phyloP scores from a whole-genome alignment of 176 grass and related monocot genomes.

The Leersia perrieri region DNA sequence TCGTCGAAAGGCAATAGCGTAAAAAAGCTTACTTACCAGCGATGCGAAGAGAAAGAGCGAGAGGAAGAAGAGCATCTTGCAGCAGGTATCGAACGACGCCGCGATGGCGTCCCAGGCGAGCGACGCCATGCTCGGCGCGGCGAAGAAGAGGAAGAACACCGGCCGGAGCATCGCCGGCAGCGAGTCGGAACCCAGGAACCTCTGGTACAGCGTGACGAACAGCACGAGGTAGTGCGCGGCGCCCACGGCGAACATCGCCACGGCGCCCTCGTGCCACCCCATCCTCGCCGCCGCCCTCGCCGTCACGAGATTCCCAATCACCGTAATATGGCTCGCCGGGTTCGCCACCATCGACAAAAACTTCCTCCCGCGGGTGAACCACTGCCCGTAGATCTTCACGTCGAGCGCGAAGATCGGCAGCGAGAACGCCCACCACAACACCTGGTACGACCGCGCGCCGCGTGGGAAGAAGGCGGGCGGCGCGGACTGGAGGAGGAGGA shows the following conservation, averaged over 20 bases:
- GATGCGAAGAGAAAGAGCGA: conserved; percentile 90
- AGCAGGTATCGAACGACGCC: conserved; percentile 56
- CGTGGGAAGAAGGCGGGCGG: conserved; percentile 57
- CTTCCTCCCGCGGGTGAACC: conserved; percentile 83
- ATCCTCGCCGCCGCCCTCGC: conserved; percentile 65
- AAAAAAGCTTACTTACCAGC: conserved; percentile 46
- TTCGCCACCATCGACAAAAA: conserved; percentile 91
- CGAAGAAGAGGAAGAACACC: conserved; percentile 96
- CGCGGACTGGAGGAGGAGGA: conserved; percentile 73
- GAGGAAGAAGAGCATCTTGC: conserved; percentile 96
- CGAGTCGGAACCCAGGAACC: conserved; percentile 67
- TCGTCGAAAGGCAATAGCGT: background rate
- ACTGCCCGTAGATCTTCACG: conserved; percentile 90
- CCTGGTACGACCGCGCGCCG: conserved; percentile 35
- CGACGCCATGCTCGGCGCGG: conserved; percentile 77
- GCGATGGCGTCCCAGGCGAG: conserved; percentile 72
- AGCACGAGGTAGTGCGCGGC: conserved; percentile 88
- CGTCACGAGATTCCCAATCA: conserved; percentile 82
- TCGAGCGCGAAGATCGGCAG: conserved; percentile 72
- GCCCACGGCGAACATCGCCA: conserved; percentile 82
- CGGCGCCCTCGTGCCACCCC: conserved; percentile 73
- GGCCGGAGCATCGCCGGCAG: conserved; percentile 79
- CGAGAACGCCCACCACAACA: conserved; percentile 71
- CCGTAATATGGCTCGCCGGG: conserved; percentile 85
- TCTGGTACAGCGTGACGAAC: conserved; percentile 86